Conservation (phyloP, 1,284 basidiomycete species). For the Rhodotorula sp. region DNA sequence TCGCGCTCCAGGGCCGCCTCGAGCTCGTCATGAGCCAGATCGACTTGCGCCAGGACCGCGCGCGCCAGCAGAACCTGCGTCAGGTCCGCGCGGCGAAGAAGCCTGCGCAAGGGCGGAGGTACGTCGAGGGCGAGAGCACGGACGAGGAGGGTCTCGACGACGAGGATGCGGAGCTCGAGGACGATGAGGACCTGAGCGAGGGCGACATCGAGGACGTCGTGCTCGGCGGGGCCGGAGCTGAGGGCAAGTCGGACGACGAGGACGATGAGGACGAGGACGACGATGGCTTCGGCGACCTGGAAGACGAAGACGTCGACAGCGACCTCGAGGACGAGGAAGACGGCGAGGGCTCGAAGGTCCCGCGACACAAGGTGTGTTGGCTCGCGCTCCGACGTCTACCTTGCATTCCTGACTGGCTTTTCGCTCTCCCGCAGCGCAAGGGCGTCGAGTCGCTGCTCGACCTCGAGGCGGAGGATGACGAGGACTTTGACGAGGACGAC, state of each 20-base stretch:
- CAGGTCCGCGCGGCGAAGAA: conserved; percentile 45
- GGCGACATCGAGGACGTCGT: conserved; percentile 35
- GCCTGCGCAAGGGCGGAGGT: conserved; percentile 47
- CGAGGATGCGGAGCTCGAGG: conserved; percentile 24
- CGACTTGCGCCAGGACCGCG: conserved; percentile 41
- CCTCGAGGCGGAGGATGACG: conserved; percentile 39
- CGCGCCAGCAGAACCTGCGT: conserved; percentile 18
- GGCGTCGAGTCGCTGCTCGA: conserved; percentile 33
- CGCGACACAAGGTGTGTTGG: conserved; percentile 24
- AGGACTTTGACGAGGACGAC: conserved; percentile 31
- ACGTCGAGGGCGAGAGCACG: conserved; percentile 68
- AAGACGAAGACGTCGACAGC: conserved; percentile 14
- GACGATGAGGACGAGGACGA: conserved; percentile 19
- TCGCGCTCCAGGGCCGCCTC: conserved; percentile 67
- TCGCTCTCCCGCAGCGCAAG: conserved; percentile 12
- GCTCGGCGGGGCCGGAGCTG: conserved; percentile 26
- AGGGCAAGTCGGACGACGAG: conserved; percentile 18
- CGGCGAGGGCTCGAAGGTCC: conserved; percentile 11
- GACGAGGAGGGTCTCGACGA: conserved; percentile 24
- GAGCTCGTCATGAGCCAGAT: conserved; percentile 77
- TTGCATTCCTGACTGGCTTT: neutral
- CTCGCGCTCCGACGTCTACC: neutral
- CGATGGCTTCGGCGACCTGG: conserved; percentile 14
- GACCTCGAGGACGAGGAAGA: conserved; percentile 33
- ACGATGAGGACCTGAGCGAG: conserved; percentile 32